Evolutionary conservation across 2,329 filamentous ascomycete species (phyloP), one percentile per base, ranked within the genome.

Genomic region (Pseudogymnoascus sp.): DNA sequence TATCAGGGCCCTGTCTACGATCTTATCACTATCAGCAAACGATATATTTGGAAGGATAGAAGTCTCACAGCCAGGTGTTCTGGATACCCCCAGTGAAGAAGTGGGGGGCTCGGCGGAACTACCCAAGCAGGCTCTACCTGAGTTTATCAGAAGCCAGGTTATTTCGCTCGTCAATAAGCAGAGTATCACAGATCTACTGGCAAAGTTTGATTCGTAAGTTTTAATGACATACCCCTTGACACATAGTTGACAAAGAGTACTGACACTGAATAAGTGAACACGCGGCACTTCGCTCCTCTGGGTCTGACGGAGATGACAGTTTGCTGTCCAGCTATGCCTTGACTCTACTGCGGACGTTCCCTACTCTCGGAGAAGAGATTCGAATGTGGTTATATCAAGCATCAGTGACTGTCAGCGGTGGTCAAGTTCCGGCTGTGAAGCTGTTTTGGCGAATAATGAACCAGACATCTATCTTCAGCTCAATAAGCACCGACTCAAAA

Each of bases 301-400:
- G 66, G 15, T 27, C 31, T 13, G 68, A 71, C 39, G 71, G 71
- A 63, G 84, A 89, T 71, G 87, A 90, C 2, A 89, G 88, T 67
- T 78, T 91, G 10, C 79, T 96, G 39, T 91, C 93, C 10, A 91
- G 89, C 29, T 97, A 96, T 71, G 91, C 92, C 2, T 79, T 97
- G 39, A 92, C 90, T 0, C 77, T 99, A 2, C 78, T 97, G 3
- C 85, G 90, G 63, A 92, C 92, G 68, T 97, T 97, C 67, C 92
- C 93, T 7, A 78, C 81, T 5, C 83, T 85, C 63, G 87, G 87
- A 3, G 92, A 97, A 70, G 92, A 97, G 63, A 95, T 97, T 64
- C 88, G 92, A 21, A 96, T 97, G 91, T 93, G 91, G 77, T 79
- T 97, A 0, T 97, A 94, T 71, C 81, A 94, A 41, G 90, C 91